phyloP scores from a whole-genome alignment of 2,329 filamentous ascomycete species.

The Onygenales sp. region DNA sequence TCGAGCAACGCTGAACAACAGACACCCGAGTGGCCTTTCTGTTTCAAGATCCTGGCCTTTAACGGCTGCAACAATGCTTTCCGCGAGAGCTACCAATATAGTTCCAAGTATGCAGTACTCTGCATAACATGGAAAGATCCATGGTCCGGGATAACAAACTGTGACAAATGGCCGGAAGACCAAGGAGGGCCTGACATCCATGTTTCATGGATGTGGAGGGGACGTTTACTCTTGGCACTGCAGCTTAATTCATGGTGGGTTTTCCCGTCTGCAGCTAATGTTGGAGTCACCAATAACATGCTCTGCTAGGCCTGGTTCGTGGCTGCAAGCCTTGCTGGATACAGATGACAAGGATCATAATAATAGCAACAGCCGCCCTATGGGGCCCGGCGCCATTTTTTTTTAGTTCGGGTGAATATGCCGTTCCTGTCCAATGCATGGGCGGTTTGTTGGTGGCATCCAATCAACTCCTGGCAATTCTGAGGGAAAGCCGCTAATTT shows the following conservation, averaged over 20 bases:
- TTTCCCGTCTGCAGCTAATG: background rate
- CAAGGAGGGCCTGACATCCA: background rate
- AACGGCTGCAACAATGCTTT: too few species aligned
- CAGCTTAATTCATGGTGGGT: background rate
- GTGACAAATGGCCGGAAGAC: background rate
- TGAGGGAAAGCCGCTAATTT: background rate
- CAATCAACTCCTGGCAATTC: background rate
- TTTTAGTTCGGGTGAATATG: conserved; percentile 1
- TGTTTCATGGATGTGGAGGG: background rate
- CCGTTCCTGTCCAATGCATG: background rate
- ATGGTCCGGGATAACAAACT: too few species aligned
- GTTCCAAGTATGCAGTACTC: too few species aligned
- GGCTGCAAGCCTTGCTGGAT: background rate
- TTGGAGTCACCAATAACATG: background rate
- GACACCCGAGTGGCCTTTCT: too few species aligned
- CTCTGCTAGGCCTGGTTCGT: background rate
- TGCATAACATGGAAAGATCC: too few species aligned
- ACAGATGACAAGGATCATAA: background rate
- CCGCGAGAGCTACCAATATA: too few species aligned
- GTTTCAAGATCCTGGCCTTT: too few species aligned
- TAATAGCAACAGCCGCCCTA: background rate
- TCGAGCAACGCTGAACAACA: too few species aligned
- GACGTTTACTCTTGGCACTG: background rate
- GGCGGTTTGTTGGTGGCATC: background rate
- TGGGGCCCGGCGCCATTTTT: background rate